These are phyloP conservation scores for Taiwanofungus camphoratus DNA, from an alignment of 1,284 basidiomycete species.

Conservation along the genomic window DNA sequence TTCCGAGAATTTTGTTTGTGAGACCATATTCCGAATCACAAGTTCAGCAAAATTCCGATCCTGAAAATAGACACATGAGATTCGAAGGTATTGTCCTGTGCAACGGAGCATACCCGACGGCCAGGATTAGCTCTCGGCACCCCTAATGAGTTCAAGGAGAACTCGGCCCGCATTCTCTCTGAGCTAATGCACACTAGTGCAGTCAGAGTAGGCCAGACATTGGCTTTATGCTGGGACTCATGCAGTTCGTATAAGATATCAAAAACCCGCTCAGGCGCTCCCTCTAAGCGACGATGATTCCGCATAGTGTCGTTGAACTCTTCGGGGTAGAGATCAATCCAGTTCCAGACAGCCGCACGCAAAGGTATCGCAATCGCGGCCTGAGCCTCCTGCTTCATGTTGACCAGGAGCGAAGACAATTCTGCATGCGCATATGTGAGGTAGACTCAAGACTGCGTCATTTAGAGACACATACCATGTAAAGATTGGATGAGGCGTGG, in stretches of 20 bases:
- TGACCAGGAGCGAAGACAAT: conserved; percentile 77
- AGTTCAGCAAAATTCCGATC: conserved; percentile 50
- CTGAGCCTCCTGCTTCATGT: conserved; percentile 77
- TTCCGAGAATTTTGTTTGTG: conserved; percentile 51
- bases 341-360: conserved; percentile 85
- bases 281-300: conserved; percentile 64
- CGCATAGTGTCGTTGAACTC: conserved; percentile 77
- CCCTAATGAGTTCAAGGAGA: conserved; percentile 33
- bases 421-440: conserved; percentile 44
- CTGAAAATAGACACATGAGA: too few relatives aligned
- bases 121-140: conserved; percentile 20
- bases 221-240: conserved; percentile 49
- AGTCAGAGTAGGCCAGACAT: conserved; percentile 78
- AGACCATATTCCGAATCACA: conserved; percentile 45
- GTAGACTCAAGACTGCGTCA: conserved; percentile 1
- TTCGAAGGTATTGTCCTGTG: too few relatives aligned
- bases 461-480: conserved; percentile 40
- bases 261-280: conserved; percentile 78
- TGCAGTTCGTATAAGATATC: conserved; percentile 65
- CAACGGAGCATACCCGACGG: conserved; percentile 27
- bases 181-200: conserved; percentile 75
- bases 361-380: conserved; percentile 70
- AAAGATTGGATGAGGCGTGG: conserved; percentile 60
- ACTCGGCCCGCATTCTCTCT: conserved; percentile 62
- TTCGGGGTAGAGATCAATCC: conserved; percentile 78